Evolutionary conservation across 768 basidiomycete species (phyloP).

Genomic region (Panus rudis): DNA sequence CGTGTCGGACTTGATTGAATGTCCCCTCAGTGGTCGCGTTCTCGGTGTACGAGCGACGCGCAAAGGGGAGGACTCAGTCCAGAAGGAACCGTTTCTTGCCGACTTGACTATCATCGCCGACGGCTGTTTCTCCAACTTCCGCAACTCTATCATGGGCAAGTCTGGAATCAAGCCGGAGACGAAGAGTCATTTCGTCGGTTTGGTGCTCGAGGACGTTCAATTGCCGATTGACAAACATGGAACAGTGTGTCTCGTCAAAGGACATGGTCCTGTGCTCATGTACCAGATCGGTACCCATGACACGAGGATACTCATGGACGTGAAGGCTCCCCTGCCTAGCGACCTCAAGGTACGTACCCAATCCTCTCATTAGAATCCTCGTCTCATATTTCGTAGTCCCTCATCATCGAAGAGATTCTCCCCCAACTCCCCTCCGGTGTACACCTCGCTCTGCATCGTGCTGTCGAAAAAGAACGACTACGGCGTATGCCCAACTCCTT

Average conservation of each 20-base stretch:
- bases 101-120: slow-evolving; percentile 86
- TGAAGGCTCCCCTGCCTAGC: slow-evolving; percentile 75
- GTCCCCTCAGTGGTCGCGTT: slow-evolving; percentile 42
- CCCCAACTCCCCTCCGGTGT: slow-evolving; percentile 77
- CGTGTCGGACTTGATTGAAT: slow-evolving; percentile 67
- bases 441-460: slow-evolving; percentile 54
- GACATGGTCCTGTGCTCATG: slow-evolving; percentile 80
- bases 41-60: slow-evolving; percentile 61
- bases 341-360: slow-evolving; percentile 59
- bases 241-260: slow-evolving; percentile 76
- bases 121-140: slow-evolving; percentile 93
- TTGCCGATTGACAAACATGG: slow-evolving; percentile 75
- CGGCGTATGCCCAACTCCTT: slow-evolving; percentile 95
- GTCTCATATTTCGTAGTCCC: slow-evolving; percentile 32
- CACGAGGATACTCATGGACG: slow-evolving; percentile 90
- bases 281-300: slow-evolving; percentile 89
- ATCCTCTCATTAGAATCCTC: not conserved
- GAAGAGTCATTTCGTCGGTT: slow-evolving; percentile 79
- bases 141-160: slow-evolving; percentile 54
- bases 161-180: slow-evolving; percentile 43
- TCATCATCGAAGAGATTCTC: slow-evolving; percentile 66
- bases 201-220: slow-evolving; percentile 68
- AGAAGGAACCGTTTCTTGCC: slow-evolving; percentile 56
- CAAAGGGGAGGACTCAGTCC: slow-evolving; percentile 24
- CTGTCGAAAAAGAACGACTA: slow-evolving; percentile 74